Base-by-base conservation (phyloP, 306 rosid species). In the Hippophae tibetana region DNA sequence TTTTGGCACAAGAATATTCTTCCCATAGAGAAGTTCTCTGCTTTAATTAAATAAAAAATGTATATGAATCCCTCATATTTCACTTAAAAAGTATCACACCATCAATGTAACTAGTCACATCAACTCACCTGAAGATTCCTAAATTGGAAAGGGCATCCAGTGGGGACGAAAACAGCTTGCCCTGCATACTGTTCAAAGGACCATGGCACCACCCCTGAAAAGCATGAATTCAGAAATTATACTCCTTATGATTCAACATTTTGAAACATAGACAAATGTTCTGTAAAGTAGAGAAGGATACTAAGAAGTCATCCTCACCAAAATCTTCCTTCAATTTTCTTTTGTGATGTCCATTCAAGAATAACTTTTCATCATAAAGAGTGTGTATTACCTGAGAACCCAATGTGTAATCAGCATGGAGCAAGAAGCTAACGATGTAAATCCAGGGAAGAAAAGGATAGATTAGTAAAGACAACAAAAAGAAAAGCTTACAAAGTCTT, bases 111-210 rank as follows among this genome's bases (percentile, higher is more conserved):
- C 3, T 7, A 43, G 7, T 26, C 13, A 43, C 43, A 74, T 56
- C 65, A 62, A 65, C 76, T 67, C 73, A 87, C 92, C 89, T 77
- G 87, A 75, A 83, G 79, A 83, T 85, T 90, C 72, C 81, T 79
- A 40, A 83, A 92, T 78, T 87, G 98, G 65, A 85, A 87, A 71
- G 98, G 98, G 77, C 98, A 85, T 49, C 96, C 96, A 61, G 98
- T 89, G 58, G 98, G 98, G 62, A 31, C 38, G 80, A 92, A 92
- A 62, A 88, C 76, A 47, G 95, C 96, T 64, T 88, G 88, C 70
- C 96, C 96, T 66, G 82, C 73, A 73, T 76, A 69, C 75, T 92
- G 96, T 73, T 83, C 96, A 63, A 92, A 92, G 59, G 96, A 87
- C 99, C 99, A 92, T 14, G 99, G 96, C 79, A 83, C 93, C 66